Conservation (phyloP, 768 basidiomycete genomes). For the Kwoniella europaea region DNA sequence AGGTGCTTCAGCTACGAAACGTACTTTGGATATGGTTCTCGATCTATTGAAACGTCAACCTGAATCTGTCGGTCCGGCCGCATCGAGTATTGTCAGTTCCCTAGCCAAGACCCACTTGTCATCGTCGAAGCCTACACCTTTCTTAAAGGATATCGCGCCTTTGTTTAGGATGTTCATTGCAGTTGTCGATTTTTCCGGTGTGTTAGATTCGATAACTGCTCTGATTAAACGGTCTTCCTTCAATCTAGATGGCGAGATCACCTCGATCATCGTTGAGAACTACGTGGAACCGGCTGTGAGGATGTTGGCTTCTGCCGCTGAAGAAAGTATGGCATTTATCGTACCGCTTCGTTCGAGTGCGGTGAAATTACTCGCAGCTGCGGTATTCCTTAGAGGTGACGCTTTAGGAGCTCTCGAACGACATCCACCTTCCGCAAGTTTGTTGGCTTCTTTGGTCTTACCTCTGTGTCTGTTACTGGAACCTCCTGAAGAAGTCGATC, state of each 20-base stretch:
- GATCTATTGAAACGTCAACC: conserved; percentile 34
- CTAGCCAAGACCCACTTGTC: conserved; percentile 39
- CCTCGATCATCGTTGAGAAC: conserved; percentile 31
- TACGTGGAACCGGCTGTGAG: conserved; percentile 39
- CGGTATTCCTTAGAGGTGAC: conserved; percentile 37
- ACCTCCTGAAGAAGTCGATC: conserved; percentile 23
- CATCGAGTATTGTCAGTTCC: conserved; percentile 29
- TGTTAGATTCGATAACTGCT: conserved; percentile 37
- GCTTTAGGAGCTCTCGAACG: conserved; percentile 31
- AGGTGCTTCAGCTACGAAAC: conserved; percentile 24
- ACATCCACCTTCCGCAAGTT: conserved; percentile 13
- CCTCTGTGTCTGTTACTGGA: conserved; percentile 29
- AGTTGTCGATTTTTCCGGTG: conserved; percentile 45
- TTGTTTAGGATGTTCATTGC: conserved; percentile 39
- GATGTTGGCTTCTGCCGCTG: conserved; percentile 27
- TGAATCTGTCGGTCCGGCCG: conserved; percentile 26
- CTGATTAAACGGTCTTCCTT: conserved; percentile 31
- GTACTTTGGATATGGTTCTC: conserved; percentile 40
- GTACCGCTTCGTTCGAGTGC: conserved; percentile 27
- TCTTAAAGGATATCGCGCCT: conserved; percentile 39
- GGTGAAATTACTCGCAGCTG: conserved; percentile 30
- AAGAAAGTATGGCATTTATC: conserved; percentile 31
- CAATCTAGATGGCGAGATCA: conserved; percentile 26
- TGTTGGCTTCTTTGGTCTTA: conserved; percentile 31
- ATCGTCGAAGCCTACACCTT: conserved; percentile 22